Evolutionary conservation across 805 yeast genomes (phyloP), one percentile per base, ranked within the genome.

Genomic region (Ogataea methanolica): DNA sequence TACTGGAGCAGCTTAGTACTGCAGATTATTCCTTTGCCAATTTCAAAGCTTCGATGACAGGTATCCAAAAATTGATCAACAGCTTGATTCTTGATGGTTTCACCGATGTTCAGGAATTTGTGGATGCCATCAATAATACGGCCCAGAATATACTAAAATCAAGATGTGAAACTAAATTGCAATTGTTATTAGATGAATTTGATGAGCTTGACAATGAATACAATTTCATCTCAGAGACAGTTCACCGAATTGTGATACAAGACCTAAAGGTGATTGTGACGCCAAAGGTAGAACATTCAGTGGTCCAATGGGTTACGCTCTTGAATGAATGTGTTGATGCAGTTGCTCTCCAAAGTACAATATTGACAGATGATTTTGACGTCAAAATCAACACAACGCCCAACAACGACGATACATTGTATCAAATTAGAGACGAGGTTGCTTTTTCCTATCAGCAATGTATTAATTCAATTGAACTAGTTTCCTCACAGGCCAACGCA

Each of bases 211-310:
- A 39, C 6, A 57, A 62, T 9, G 69, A 75, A 0, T 57, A 58
- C 9, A 72, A 69, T 7, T 61, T 68, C 15, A 67, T 66, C 1
- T 58, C 71, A 26, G 55, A 76, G 23, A 48, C 76, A 6, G 55
- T 33, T 4, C 82, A 75, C 53, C 59, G 56, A 2, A 59, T 80
- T 4, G 35, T 61, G 0, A 63, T 74, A 22, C 67, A 66, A 34
- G 69, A 73, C 41, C 68, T 67, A 33, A 48, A 61, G 0, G 63
- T 81, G 29, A 44, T 48, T 3, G 54, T 78, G 3, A 26, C 49
- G 0, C 85, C 85, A 0, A 58, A 72, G 0, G 51, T 80, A 0
- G 72, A 67, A 33, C 19, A 39, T 0, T 56, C 78, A 0, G 76
- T 75, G 44, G 51, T 54, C 17, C 2, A 42, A 1, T 66, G 68